Percentiles rank a stretch among this genome's conserved stretches.
phyloP scores from a whole-genome alignment of 768 basidiomycete species.

The Tubosaeta sp. region DNA sequence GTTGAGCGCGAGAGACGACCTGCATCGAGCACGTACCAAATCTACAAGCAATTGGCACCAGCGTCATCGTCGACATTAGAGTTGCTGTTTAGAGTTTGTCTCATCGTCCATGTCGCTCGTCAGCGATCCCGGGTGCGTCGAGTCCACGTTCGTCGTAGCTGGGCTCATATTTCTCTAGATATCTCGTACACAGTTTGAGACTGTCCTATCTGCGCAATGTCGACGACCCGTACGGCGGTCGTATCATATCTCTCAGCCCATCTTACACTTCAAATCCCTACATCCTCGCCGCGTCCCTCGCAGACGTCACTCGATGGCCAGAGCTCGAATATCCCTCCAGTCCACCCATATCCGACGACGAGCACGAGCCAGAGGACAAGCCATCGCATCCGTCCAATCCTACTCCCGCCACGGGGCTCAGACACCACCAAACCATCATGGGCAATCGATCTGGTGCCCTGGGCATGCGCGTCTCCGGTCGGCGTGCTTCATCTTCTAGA shows the following conservation, averaged over 20 bases:
- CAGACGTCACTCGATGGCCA: conserved; percentile 80
- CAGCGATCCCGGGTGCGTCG: conserved; percentile 55
- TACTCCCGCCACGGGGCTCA: conserved; percentile 46
- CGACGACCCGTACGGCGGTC: conserved; percentile 79
- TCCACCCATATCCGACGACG: conserved; percentile 71
- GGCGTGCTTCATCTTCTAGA: conserved; percentile 50
- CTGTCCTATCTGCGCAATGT: conserved; percentile 85
- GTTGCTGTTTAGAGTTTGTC: not conserved
- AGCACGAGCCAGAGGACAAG: conserved; percentile 41
- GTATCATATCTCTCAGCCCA: conserved; percentile 77
- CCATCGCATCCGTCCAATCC: not conserved
- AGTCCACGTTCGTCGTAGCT: not conserved
- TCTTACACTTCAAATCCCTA: conserved; percentile 80
- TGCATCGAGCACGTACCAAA: conserved; percentile 41
- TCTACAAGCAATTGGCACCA: conserved; percentile 50
- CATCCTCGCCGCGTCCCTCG: conserved; percentile 72
- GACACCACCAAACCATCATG: conserved; percentile 88
- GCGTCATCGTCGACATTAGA: conserved; percentile 1
- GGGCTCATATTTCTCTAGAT: conserved; percentile 34
- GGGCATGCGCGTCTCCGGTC: conserved; percentile 74
- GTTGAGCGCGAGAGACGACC: conserved; percentile 1
- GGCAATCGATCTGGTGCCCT: conserved; percentile 63
- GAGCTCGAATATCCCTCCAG: conserved; percentile 70
- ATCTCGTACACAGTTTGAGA: conserved; percentile 80
- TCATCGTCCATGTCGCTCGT: conserved; percentile 49